phyloP scores from a whole-genome alignment of 176 grass and related monocot genomes.

The Oryza punctata region DNA sequence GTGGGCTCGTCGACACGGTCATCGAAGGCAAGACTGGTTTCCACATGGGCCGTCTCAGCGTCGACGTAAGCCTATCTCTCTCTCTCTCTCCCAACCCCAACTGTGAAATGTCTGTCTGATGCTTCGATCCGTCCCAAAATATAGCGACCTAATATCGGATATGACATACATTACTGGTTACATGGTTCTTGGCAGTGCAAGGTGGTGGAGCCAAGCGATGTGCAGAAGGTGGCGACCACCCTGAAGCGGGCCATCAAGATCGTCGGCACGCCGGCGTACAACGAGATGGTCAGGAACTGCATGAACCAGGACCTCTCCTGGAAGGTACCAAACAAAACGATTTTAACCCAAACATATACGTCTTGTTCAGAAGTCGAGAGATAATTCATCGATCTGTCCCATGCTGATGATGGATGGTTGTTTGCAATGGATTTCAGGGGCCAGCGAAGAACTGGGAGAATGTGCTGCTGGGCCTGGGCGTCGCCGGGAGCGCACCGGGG shows the following conservation, averaged over 20 bases:
- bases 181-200: conserved; percentile 54
- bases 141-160: too few relatives aligned
- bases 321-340: conserved; percentile 61
- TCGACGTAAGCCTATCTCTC: conserved; percentile 44
- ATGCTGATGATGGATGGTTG: not conserved
- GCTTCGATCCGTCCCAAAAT: too few relatives aligned
- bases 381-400: not conserved
- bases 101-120: too few relatives aligned
- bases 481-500: conserved; percentile 60
- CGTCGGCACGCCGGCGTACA: conserved; percentile 58
- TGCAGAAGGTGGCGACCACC: conserved; percentile 63
- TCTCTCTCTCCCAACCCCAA: too few relatives aligned
- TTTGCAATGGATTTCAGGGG: conserved; percentile 39
- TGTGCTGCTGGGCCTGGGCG: conserved; percentile 56
- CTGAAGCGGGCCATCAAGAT: conserved; percentile 66
- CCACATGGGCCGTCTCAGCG: conserved; percentile 85
- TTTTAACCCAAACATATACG: rapidly evolving
- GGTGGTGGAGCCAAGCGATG: conserved; percentile 57
- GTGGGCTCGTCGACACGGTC: conserved; percentile 86
- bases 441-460: conserved; percentile 90
- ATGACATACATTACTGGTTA: too few relatives aligned
- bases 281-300: conserved; percentile 86
- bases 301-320: conserved; percentile 93
- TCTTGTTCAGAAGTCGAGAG: not conserved
- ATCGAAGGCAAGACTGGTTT: conserved; percentile 89